Evolutionary conservation across 2,329 filamentous ascomycete species (phyloP).

Genomic region (Coniella lustricola): DNA sequence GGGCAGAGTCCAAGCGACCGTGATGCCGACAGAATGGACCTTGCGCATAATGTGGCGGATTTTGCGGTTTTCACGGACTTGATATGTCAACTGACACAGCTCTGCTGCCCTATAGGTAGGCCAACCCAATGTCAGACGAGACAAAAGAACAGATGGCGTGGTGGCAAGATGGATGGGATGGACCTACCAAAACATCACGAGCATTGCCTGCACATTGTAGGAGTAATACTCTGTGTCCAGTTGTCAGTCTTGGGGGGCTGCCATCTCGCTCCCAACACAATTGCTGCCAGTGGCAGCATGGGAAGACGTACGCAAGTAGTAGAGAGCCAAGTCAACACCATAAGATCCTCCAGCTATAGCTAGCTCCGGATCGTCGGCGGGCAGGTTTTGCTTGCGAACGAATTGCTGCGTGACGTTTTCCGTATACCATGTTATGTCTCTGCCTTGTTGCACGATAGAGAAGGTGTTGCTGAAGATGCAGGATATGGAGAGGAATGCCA

Average conservation of each 20-base stretch:
- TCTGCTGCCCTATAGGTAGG: conserved; percentile 2
- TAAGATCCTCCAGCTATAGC: conserved; percentile 21
- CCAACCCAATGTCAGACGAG: not conserved
- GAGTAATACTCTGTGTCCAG: conserved; percentile 18
- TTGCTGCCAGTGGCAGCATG: not conserved
- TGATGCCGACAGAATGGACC: conserved; percentile 19
- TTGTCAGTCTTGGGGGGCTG: too few relatives aligned
- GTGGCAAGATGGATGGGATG: not conserved
- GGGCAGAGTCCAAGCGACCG: conserved; percentile 18
- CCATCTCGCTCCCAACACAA: too few relatives aligned
- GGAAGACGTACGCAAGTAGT: conserved; percentile 21
- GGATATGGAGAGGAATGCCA: conserved; percentile 20
- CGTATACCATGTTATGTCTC: conserved; percentile 18
- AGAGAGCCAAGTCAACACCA: conserved; percentile 21
- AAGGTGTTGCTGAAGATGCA: conserved; percentile 19
- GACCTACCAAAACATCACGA: conserved; percentile 21
- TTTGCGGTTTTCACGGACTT: conserved; percentile 18
- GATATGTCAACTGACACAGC: conserved; percentile 7
- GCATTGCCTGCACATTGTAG: conserved; percentile 20
- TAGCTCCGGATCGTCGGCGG: conserved; percentile 17
- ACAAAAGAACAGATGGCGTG: not conserved
- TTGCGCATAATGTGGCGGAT: conserved; percentile 14
- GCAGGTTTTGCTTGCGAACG: conserved; percentile 16
- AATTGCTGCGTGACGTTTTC: conserved; percentile 17
- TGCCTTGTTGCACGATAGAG: conserved; percentile 21